These are phyloP conservation scores for Globisporangium nunn DNA, from an alignment of 352 stramenopile genomes.

Conservation along the genomic window DNA sequence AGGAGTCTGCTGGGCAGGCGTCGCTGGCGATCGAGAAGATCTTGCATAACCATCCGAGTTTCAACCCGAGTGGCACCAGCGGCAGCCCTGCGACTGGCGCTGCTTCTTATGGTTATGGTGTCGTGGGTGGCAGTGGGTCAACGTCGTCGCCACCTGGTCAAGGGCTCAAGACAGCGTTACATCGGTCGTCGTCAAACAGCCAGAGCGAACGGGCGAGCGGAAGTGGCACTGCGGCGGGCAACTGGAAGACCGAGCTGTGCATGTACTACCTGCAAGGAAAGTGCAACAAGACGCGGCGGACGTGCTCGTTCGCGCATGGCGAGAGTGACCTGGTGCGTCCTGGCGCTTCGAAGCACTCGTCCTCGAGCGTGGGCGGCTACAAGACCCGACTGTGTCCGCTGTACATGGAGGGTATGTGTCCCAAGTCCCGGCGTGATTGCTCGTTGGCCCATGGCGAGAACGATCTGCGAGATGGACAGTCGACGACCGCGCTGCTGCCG, in stretches of 20 bases:
- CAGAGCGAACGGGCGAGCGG: constrained; percentile 13
- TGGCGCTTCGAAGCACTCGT: constrained; percentile 22
- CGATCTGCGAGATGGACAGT: constrained; percentile 56
- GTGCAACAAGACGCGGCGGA: constrained; percentile 84
- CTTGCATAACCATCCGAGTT: constrained; percentile 57
- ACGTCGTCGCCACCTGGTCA: background rate
- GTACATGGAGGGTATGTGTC: constrained; percentile 65
- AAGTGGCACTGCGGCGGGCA: constrained; percentile 26
- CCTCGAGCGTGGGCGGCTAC: constrained; percentile 18
- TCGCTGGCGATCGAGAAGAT: constrained; percentile 60
- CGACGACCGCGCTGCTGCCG: constrained; percentile 17
- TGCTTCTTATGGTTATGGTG: background rate
- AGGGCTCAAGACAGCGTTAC: constrained; percentile 14
- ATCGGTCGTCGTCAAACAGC: constrained; percentile 18
- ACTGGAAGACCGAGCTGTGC: constrained; percentile 88
- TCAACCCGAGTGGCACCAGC: constrained; percentile 37
- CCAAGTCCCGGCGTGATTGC: constrained; percentile 73
- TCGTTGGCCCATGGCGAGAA: constrained; percentile 69
- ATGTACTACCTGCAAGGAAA: constrained; percentile 88
- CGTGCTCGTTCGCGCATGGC: constrained; percentile 83
- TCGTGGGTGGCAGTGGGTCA: too few relatives aligned
- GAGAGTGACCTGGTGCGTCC: constrained; percentile 69
- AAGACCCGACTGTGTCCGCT: constrained; percentile 78
- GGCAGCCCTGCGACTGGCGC: background rate
- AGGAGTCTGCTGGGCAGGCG: constrained; percentile 38